Evolutionary conservation across 352 stramenopile genomes (phyloP).

Genomic region (Phytophthora sojae): DNA sequence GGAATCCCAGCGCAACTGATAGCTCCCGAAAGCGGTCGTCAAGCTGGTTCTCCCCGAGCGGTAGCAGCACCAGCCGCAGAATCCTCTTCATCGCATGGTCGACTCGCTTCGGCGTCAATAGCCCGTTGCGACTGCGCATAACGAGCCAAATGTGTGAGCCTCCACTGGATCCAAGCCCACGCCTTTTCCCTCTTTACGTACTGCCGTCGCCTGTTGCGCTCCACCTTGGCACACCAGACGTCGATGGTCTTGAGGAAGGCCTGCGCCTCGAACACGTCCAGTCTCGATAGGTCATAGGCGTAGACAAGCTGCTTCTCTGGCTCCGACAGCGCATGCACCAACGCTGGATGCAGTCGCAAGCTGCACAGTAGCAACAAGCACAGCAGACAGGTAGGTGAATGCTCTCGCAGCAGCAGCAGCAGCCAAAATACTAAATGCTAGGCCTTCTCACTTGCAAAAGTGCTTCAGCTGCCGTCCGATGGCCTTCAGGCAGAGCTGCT

Average conservation of each 20-base stretch:
- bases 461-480: constrained; percentile 38
- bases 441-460: constrained; percentile 37
- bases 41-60: neutral
- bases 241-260: constrained; percentile 24
- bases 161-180: neutral
- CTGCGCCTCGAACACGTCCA: constrained; percentile 39
- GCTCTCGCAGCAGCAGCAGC: neutral
- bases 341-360: constrained; percentile 13
- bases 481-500: constrained; percentile 40
- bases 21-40: constrained; percentile 10
- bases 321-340: constrained; percentile 15
- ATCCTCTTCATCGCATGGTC: constrained; percentile 17
- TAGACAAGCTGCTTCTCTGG: constrained; percentile 27
- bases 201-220: constrained; percentile 6
- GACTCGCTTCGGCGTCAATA: constrained; percentile 11
- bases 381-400: neutral
- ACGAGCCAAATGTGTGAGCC: neutral
- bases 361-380: neutral
- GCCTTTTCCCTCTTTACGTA: neutral
- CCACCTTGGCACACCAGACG: constrained; percentile 14
- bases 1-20: constrained; percentile 15
- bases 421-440: neutral
- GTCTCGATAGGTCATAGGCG: constrained; percentile 33
- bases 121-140: neutral
- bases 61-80: constrained; percentile 22